A percentile compares a stretch with the other conserved stretches of the same genome.
Evolutionary conservation across 1,284 basidiomycete genomes (phyloP).

Genomic region (Malassezia dermatis): DNA sequence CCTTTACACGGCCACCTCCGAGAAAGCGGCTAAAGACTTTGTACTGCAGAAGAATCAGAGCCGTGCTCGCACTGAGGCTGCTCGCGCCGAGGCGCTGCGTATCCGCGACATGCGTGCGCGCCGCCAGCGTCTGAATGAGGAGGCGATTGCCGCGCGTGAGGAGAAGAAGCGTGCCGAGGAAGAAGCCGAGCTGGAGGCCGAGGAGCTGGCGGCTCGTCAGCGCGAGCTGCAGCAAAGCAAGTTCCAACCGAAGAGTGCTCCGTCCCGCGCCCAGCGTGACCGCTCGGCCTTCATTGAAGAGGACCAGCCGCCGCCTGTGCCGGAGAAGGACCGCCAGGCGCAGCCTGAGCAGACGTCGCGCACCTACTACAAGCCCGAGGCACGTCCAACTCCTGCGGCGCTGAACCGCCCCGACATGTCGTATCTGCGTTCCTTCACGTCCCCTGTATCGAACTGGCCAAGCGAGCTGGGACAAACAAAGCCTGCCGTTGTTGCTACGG

Average conservation of each 20-base stretch:
- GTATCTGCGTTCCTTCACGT: neutral
- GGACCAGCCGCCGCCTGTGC: constrained; percentile 1
- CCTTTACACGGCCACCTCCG: neutral
- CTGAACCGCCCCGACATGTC: neutral
- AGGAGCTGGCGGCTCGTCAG: neutral
- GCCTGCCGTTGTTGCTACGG: neutral
- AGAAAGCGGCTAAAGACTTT: neutral
- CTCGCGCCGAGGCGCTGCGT: constrained; percentile 3
- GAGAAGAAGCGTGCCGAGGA: neutral
- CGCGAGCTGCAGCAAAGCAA: neutral
- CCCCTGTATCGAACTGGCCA: neutral
- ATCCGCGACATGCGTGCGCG: constrained; percentile 1
- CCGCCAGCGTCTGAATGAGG: constrained; percentile 1
- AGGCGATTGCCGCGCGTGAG: neutral
- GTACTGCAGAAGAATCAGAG: neutral
- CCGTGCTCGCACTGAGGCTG: neutral
- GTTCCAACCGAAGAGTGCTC: neutral
- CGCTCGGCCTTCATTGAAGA: constrained; percentile 5
- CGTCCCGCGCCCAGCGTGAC: neutral
- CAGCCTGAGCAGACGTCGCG: neutral
- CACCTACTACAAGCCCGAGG: neutral
- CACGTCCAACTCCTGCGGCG: neutral
- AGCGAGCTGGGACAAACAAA: neutral
- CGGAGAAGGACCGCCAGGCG: neutral
- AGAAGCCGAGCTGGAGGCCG: neutral